Base-by-base conservation (phyloP, 2,329 filamentous ascomycete genomes). In the Apiospora kogelbergensis region DNA sequence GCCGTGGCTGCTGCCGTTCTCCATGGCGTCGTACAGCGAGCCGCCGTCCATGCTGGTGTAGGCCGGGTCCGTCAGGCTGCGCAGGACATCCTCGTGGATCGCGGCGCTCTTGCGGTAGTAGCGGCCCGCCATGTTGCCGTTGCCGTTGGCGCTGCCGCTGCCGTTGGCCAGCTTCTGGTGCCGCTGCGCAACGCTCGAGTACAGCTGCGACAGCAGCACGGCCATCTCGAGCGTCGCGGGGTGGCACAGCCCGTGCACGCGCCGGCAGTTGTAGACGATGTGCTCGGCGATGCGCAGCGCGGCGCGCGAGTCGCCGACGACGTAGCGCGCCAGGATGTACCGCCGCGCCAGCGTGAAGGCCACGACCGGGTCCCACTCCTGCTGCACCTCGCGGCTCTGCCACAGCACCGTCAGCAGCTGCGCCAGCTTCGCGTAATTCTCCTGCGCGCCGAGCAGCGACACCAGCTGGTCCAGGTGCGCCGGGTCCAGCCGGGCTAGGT, bases 341-440 rank as follows among this genome's bases (percentile, higher is more conserved):
- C 72, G 71, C 40, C 70, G 68, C 20, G 70, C 72, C 3, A 75
- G 73, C 3, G 67, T 63, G 17, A 74, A 69, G 4, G 67, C 70
- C 17, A 71, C 69, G 24, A 65, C 63, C 7, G 69, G 68, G 13
- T 65, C 63, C 74, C 74, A 74, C 65, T 66, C 64, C 33, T 53
- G 65, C 65, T 72, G 72, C 15, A 57, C 65, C 66, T 73, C 70
- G 64, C 74, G 74, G 66, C 57, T 72, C 63, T 70, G 74, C 79
- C 80, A 81, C 45, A 81, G 76, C 2, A 72, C 77, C 11, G 75
- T 79, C 15, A 81, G 76, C 1, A 81, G 75, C 76, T 76, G 78
- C 24, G 79, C 76, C 6, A 84, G 78, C 7, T 77, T 82, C 57
- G 77, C 74, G 74, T 84, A 84, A 72, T 85, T 81, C 63, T 80